These are phyloP conservation scores for Pichia inconspicua DNA, from an alignment of 1,139 yeast genomes.

Conservation along the genomic window DNA sequence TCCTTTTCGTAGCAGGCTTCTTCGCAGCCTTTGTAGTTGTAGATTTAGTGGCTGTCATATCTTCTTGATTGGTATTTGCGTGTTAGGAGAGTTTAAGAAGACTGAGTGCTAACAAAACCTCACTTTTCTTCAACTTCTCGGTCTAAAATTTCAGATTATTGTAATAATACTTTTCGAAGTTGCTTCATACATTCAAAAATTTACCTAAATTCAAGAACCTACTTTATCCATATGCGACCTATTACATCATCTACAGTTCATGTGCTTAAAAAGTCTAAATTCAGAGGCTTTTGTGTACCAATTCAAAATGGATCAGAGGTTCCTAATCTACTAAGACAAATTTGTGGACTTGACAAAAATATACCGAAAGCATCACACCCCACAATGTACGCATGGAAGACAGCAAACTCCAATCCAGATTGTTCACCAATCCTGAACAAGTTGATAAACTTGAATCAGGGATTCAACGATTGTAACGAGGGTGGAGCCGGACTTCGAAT, in stretches of 20 bases:
- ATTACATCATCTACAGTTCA: slow-evolving; percentile 33
- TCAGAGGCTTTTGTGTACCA: slow-evolving; percentile 48
- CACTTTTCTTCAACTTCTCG: background rate
- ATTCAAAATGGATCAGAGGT: slow-evolving; percentile 35
- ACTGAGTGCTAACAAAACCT: background rate
- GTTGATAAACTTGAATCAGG: slow-evolving; percentile 38
- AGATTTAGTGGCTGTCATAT: background rate
- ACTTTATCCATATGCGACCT: background rate
- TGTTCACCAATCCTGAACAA: slow-evolving; percentile 7
- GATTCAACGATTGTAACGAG: slow-evolving; percentile 58
- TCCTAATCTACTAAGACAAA: slow-evolving; percentile 30
- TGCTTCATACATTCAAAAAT: no score
- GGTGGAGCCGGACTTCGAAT: slow-evolving; percentile 55
- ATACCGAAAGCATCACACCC: slow-evolving; percentile 54
- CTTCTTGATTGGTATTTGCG: background rate
- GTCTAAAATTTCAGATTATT: no score
- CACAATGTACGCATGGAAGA: slow-evolving; percentile 62
- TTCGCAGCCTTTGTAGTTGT: background rate
- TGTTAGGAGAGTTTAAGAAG: background rate
- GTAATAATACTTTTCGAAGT: no score
- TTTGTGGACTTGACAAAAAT: slow-evolving; percentile 36
- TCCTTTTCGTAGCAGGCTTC: background rate
- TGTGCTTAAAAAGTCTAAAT: slow-evolving; percentile 47
- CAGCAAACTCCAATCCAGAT: slow-evolving; percentile 26
- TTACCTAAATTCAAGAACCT: no score